Base-by-base conservation (phyloP, 345 rosid species). In the Salix arbutifolia region DNA sequence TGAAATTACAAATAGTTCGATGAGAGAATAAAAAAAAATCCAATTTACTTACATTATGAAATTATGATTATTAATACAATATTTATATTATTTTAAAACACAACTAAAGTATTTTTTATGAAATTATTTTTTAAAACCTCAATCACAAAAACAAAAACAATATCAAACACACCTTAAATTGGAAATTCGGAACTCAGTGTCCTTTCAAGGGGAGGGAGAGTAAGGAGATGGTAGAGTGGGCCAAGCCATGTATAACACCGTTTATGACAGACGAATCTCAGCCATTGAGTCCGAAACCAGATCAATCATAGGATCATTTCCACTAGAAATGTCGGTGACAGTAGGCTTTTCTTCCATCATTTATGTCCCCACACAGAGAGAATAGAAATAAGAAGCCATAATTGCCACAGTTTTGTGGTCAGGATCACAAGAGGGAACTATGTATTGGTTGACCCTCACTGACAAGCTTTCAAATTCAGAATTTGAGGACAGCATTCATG, bases 341-440 rank as follows among this genome's bases (percentile, higher is more conserved):
- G 25, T 8, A 30, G 71, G 37, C 73, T 74, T 78, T 74, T 71
- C 81, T 74, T 71, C 67, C 66, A 61, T 48, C 76, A 26, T 78
- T 69, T 66, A 42, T 37, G 78, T 60, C 82, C 84, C 84, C 82
- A 71, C 85, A 40, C 42, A 26, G 38, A 35, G 60, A 76, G 31
- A 62, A 38, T 65, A 56, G 26, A n/a, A 7, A 37, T 1, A 46
- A 52, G 61, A n/a, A n/a, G 26, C 62, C 30, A 69, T 58, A 16
- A 64, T 23, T 69, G 56, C 79, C 67, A 67, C 61, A 30, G 17
- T 52, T 68, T 33, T 31, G 61, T 12, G 53, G 9, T 42, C 1
- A 35, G 72, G 23, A 65, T 18, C 53, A 69, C 40, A 23, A 7
- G 38, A 11, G 38, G 61, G 46, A 56, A 53, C 83, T 25, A 71